Base-by-base conservation (phyloP, 441 rosid genomes). In the Syzygium malaccense region DNA sequence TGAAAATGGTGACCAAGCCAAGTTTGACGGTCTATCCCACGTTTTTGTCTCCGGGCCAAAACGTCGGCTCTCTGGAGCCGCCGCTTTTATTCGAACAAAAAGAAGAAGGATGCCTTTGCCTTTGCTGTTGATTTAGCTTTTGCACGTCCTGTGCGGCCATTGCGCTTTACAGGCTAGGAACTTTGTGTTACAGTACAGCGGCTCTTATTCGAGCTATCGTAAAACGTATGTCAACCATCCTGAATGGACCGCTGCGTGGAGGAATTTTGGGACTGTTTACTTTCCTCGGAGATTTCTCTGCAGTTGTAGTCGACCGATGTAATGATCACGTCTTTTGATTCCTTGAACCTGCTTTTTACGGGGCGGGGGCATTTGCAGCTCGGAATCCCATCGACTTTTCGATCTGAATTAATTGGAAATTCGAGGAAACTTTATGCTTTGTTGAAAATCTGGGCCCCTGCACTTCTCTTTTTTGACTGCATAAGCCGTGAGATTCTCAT, bases 401-500 rank as follows among this genome's bases (percentile, higher is more conserved):
- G 83, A 41, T 75, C 53, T 75, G n/a, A 41, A 41, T 75, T 41
- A 48, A 75, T 75, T 75, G 51, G 53, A 75, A 37, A 37, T 75
- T 37, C 25, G 83, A 23, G 18, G 48, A 41, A 71, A 23, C n/a
- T 75, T 75, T 75, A 26, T 75, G n/a, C n/a, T 49, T 49, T 32
- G 18, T 53, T 28, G 41, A 85, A 51, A 85, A 18, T n/a, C 60
- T 55, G 49, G 64, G 19, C 58, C 51, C 49, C 62, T 33, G 3
- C 1, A 54, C 62, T 85, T 85, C 49, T 28, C n/a, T 33, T 85
- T 85, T 87, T 88, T 87, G 64, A 58, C 51, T 33, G 75, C 79
- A 51, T 56, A 41, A 80, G 78, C 37, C 53, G 62, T 68, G 55
- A 79, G 62, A 10, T 90, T 88, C 89, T 90, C 84, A 90, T 87